Evolutionary conservation across 2,329 filamentous ascomycete species (phyloP).

Genomic region (Aspergillus sp.): DNA sequence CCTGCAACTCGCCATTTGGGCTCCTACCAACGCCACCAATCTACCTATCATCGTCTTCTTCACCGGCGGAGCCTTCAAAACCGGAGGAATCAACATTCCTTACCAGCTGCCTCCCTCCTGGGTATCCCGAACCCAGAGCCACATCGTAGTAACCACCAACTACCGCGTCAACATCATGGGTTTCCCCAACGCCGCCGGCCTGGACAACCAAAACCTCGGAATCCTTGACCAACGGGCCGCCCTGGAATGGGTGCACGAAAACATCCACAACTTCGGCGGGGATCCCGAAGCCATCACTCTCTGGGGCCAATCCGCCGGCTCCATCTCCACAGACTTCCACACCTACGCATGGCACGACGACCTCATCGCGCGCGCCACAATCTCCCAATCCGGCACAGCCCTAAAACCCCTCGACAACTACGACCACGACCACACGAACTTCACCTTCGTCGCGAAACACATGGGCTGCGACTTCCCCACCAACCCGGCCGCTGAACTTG

Average conservation of each 20-base stretch:
- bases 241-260: neutral
- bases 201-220: neutral
- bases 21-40: neutral
- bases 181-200: slow-evolving; percentile 1
- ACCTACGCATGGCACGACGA: slow-evolving; percentile 2
- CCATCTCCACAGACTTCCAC: slow-evolving; percentile 2
- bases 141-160: slow-evolving; percentile 4
- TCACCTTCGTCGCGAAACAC: neutral
- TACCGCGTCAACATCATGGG: slow-evolving; percentile 6
- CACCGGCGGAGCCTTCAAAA: neutral
- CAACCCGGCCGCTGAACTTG: neutral
- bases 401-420: neutral
- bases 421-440: neutral
- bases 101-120: neutral
- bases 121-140: slow-evolving; percentile 1
- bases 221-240: slow-evolving; percentile 5
- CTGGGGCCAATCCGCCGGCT: slow-evolving; percentile 2
- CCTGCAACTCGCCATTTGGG: slow-evolving; percentile 5
- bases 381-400: slow-evolving; percentile 1
- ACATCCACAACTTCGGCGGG: neutral
- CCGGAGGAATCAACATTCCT: neutral
- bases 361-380: neutral
- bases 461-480: neutral
- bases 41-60: slow-evolving; percentile 1
- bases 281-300: neutral